Conservation (phyloP, 2,329 filamentous ascomycete genomes). For the Elsinoe australis region DNA sequence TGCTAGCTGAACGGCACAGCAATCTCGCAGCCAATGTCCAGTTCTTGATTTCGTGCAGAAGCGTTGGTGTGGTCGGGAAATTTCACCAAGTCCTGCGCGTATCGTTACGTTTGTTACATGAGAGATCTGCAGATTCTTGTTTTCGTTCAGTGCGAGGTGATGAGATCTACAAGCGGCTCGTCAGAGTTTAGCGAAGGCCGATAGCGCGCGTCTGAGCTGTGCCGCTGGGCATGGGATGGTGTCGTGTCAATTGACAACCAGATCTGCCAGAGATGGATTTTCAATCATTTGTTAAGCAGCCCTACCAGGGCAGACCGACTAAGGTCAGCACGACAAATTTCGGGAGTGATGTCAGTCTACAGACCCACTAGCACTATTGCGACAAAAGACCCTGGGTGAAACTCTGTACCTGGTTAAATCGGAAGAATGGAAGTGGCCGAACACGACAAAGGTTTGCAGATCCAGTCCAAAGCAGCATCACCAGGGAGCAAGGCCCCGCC, state of each 20-base stretch:
- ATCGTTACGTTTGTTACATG: slow-evolving; percentile 3
- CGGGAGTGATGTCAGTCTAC: slow-evolving; percentile 1
- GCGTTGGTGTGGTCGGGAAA: slow-evolving; percentile 4
- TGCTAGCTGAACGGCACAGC: background rate
- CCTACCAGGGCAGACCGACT: too few relatives aligned
- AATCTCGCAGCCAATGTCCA: too few relatives aligned
- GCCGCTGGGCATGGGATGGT: slow-evolving; percentile 1
- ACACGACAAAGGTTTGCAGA: slow-evolving; percentile 11
- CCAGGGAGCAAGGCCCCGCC: slow-evolving; percentile 2
- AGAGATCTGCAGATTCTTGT: slow-evolving; percentile 12
- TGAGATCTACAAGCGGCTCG: slow-evolving; percentile 13
- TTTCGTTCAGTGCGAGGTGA: background rate
- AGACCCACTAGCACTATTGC: background rate
- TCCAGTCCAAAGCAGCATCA: background rate
- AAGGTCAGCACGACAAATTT: background rate
- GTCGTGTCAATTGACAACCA: background rate
- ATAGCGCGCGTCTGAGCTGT: slow-evolving; percentile 2
- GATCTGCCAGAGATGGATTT: slow-evolving; percentile 6
- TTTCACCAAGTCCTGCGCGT: background rate
- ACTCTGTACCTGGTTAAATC: slow-evolving; percentile 14
- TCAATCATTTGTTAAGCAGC: slow-evolving; percentile 14
- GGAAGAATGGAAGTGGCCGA: background rate
- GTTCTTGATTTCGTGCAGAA: background rate
- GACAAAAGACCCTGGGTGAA: slow-evolving; percentile 5
- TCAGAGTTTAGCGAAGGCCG: background rate